phyloP scores from a whole-genome alignment of 305 asterid genomes.

The Fraxinus greggii region DNA sequence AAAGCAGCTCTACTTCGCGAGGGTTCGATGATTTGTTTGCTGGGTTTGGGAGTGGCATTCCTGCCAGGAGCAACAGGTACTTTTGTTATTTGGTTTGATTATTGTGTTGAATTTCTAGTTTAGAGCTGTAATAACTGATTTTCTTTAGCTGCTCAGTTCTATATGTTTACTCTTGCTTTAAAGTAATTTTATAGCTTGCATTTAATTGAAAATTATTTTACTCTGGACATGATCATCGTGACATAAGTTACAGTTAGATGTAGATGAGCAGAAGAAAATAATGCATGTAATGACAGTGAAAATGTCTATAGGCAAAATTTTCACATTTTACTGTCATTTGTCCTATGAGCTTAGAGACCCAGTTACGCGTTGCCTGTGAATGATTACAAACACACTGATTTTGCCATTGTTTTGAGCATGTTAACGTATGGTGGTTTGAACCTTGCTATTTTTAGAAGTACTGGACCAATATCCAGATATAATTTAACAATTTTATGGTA shows the following conservation, averaged over 20 bases:
- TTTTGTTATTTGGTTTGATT: background rate
- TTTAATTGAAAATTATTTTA: slow-evolving; percentile 11
- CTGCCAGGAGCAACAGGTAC: slow-evolving; percentile 66
- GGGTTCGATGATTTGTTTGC: slow-evolving; percentile 73
- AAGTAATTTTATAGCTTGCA: background rate
- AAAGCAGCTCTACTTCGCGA: slow-evolving; percentile 38
- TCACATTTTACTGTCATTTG: background rate
- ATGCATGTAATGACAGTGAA: background rate
- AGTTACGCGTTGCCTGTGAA: background rate
- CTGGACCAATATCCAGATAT: background rate
- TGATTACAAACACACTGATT: background rate
- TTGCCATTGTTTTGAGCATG: background rate
- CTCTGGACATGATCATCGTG: slow-evolving; percentile 1
- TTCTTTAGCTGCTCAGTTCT: background rate
- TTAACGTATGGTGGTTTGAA: background rate
- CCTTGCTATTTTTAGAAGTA: background rate
- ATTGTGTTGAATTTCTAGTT: slow-evolving; percentile 8
- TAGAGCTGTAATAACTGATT: slow-evolving; percentile 1
- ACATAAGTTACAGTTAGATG: background rate
- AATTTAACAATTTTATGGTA: background rate
- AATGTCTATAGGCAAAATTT: background rate
- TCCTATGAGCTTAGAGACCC: background rate
- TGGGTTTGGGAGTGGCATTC: slow-evolving; percentile 55
- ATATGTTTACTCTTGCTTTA: background rate
- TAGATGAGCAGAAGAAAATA: background rate